Base-by-base conservation (phyloP, 2,329 filamentous ascomycete genomes). In the Colletotrichum tofieldiae region DNA sequence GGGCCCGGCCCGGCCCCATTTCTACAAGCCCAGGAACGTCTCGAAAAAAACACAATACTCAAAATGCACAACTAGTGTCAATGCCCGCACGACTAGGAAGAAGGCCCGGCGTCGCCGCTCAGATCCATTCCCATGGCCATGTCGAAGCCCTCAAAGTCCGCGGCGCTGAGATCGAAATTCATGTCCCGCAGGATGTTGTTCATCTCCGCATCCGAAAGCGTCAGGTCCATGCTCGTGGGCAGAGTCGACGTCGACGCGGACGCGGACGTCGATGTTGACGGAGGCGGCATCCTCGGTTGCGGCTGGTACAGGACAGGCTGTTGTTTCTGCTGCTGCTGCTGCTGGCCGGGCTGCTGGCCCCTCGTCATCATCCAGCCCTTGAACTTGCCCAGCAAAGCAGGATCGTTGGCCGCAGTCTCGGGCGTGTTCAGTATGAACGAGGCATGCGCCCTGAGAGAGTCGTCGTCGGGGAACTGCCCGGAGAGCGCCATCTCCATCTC, bases 331-430 rank as follows among this genome's bases (percentile, higher is more conserved):
- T 56, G 59, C 64, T 49, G 54, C 67, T 68, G 63, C 12, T 71
- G 35, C 26, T 49, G 18, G 2, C 55, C 52, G 26, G 63, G 32
- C 47, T 43, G 41, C 39, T 70, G 54, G 7, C 75, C 56, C 66
- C 79, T 81, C 49, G 77, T 76, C 47, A 76, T 74, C 74, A 88
- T 81, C 76, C 86, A 82, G 1, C 79, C 78, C 79, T 86, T 88
- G 80, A 91, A 91, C 77, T 87, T 89, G 29, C 79, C 82, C 63
- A 91, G 78, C 23, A 91, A 78, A 2, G 84, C 80, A 0, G 78
- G 75, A 75, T 91, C 88, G 58, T 92, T 89, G 0, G 88, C 89
- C 8, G 89, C 81, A 1, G 89, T 91, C 6, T 75, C 77, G 5
- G 82, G 77, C 39, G 83, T 79, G 3, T 83, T 81, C 65, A 89